Evolutionary conservation across 2,329 filamentous ascomycete genomes (phyloP).

Genomic region (Xylariaceae sp.): DNA sequence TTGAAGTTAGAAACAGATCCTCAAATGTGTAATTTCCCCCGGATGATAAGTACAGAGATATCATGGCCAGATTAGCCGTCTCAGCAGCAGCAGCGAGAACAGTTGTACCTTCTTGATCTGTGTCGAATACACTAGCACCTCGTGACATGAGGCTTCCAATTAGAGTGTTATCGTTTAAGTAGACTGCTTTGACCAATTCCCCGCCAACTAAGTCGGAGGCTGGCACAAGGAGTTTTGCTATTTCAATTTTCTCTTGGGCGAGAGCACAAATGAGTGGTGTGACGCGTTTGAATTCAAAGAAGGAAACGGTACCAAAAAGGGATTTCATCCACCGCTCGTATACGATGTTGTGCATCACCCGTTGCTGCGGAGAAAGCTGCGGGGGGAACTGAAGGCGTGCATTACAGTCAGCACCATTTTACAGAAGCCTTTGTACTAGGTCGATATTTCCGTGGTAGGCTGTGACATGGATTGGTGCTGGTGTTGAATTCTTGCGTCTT

Average conservation of each 20-base stretch:
- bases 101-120: not conserved
- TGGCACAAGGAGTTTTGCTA: not conserved
- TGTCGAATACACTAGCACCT: not conserved
- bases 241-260: not conserved
- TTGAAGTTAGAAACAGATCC: not conserved
- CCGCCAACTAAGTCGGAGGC: not conserved
- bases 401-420: not conserved
- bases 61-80: not conserved
- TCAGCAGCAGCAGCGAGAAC: not conserved
- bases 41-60: not conserved
- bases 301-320: too few relatives aligned
- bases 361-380: too few relatives aligned
- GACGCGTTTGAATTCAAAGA: too few relatives aligned
- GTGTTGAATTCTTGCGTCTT: not conserved
- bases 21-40: not conserved
- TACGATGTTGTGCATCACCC: too few relatives aligned
- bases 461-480: not conserved
- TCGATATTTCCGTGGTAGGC: not conserved
- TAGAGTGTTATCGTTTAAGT: not conserved
- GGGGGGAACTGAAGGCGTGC: too few relatives aligned
- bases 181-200: not conserved
- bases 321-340: too few relatives aligned
- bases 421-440: not conserved
- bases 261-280: not conserved
- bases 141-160: not conserved